Percentiles rank a stretch among this genome's conserved stretches.
Evolutionary conservation across 208 protist species (phyloP).

Genomic region (Acanthamoeba rhysodes): DNA sequence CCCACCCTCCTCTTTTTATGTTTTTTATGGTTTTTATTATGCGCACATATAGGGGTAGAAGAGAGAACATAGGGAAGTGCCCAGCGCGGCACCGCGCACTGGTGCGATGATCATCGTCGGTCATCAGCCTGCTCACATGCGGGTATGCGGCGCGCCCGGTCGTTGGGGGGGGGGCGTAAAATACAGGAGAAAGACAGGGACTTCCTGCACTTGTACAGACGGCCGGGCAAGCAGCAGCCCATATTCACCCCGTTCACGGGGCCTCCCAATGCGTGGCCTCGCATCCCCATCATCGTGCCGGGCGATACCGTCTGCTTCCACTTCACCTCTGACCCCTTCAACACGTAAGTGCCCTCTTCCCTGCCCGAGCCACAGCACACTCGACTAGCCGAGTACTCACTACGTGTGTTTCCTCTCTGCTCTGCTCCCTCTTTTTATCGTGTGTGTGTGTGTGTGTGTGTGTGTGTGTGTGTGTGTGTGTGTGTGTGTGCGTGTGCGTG

Average conservation of each 20-base stretch:
- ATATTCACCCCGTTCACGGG: slow-evolving; percentile 22
- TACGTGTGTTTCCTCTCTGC: too few species aligned
- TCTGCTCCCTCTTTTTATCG: too few species aligned
- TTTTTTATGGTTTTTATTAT: too few species aligned
- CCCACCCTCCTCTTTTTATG: too few species aligned
- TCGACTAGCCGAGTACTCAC: too few species aligned
- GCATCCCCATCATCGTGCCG: slow-evolving; percentile 52
- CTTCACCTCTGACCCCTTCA: slow-evolving; percentile 61
- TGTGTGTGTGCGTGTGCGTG: background rate
- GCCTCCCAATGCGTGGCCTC: slow-evolving; percentile 34
- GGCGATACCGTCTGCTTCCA: slow-evolving; percentile 65
- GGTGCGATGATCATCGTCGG: too few species aligned
- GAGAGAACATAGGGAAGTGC: too few species aligned
- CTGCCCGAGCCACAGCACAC: background rate
- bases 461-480: background rate
- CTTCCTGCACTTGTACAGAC: slow-evolving; percentile 60
- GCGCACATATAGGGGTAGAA: too few species aligned
- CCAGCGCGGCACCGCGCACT: too few species aligned
- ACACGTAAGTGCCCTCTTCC: background rate
- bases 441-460: background rate
- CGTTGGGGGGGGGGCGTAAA: too few species aligned
- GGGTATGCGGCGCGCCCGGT: too few species aligned
- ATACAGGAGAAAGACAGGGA: slow-evolving; percentile 39
- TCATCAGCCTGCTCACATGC: too few species aligned
- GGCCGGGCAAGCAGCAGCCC: slow-evolving; percentile 7